phyloP scores from a whole-genome alignment of 1,139 yeast species.

The Scheffersomyces lignicola region DNA sequence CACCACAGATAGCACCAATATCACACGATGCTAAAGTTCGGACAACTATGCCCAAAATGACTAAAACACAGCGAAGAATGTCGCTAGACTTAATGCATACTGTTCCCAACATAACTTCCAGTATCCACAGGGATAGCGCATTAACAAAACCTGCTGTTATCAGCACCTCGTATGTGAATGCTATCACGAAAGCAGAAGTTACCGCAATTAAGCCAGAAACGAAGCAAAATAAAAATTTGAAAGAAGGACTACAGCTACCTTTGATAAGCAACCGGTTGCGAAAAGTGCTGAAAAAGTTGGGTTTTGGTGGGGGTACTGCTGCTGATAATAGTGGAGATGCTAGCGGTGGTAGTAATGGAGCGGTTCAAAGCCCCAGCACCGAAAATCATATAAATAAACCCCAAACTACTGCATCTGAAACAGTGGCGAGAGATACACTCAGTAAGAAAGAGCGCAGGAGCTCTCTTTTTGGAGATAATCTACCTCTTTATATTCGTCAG shows the following conservation, averaged over 20 bases:
- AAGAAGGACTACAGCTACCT: slow-evolving; percentile 3
- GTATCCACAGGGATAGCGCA: slow-evolving; percentile 13
- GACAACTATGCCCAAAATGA: slow-evolving; percentile 21
- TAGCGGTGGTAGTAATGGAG: no score
- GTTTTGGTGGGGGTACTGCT: background rate
- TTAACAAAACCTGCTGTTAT: slow-evolving; percentile 33
- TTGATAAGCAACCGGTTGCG: slow-evolving; percentile 1
- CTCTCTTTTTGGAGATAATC: slow-evolving; percentile 39
- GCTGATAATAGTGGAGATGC: background rate
- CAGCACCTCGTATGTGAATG: slow-evolving; percentile 35
- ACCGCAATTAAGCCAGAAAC: no score
- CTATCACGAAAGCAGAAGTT: slow-evolving; percentile 30
- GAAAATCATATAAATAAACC: background rate
- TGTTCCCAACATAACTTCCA: slow-evolving; percentile 10
- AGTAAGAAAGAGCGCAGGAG: slow-evolving; percentile 20
- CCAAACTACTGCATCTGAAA: background rate
- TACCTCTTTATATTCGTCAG: slow-evolving; percentile 39
- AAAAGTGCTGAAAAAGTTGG: slow-evolving; percentile 6
- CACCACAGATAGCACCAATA: background rate
- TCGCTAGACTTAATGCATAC: slow-evolving; percentile 34
- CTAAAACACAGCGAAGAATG: slow-evolving; percentile 26
- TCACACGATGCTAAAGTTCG: slow-evolving; percentile 5
- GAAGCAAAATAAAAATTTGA: slow-evolving; percentile 5
- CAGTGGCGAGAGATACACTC: background rate
- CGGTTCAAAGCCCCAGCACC: no score